A percentile compares a stretch with the other conserved stretches of the same genome.
Conservation (phyloP, 2,329 filamentous ascomycete species). For the Aspergillus udagawae region DNA sequence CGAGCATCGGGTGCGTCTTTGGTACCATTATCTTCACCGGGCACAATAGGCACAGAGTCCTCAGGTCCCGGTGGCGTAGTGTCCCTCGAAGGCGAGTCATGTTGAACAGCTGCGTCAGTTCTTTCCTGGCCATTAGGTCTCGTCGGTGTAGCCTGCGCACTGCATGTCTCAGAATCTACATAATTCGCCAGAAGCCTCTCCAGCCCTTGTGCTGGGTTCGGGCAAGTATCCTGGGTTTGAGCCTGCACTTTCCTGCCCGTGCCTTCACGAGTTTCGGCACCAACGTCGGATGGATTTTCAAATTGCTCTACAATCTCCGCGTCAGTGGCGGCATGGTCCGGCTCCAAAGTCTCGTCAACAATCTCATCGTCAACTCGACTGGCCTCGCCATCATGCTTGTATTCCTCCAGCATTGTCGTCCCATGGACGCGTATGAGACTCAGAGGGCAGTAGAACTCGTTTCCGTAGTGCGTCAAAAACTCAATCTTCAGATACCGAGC, state of each 20-base stretch:
- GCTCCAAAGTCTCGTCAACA: constrained; percentile 49
- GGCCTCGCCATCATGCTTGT: constrained; percentile 77
- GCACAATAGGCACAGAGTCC: background rate
- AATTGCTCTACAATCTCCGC: constrained; percentile 10
- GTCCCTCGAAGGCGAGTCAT: constrained; percentile 13
- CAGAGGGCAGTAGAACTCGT: constrained; percentile 93
- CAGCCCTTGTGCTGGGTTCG: constrained; percentile 10
- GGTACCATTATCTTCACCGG: constrained; percentile 1
- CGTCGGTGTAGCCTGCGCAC: constrained; percentile 12
- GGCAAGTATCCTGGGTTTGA: constrained; percentile 13
- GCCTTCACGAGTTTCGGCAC: constrained; percentile 17
- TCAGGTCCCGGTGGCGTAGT: constrained; percentile 2
- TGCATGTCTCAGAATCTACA: constrained; percentile 11
- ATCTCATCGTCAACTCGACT: constrained; percentile 56
- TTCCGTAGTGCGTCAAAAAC: constrained; percentile 89
- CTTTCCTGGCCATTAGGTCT: constrained; percentile 11
- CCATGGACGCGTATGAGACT: constrained; percentile 90
- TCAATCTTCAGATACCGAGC: constrained; percentile 89
- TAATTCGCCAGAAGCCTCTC: constrained; percentile 11
- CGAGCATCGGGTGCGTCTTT: constrained; percentile 16
- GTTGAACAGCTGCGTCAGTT: constrained; percentile 13
- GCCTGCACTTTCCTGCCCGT: constrained; percentile 14
- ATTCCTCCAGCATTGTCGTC: constrained; percentile 90
- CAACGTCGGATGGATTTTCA: constrained; percentile 8
- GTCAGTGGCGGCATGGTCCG: constrained; percentile 15